These are phyloP conservation scores for Aspergillus sp. DNA, from an alignment of 2,329 filamentous ascomycete species.

Conservation along the genomic window DNA sequence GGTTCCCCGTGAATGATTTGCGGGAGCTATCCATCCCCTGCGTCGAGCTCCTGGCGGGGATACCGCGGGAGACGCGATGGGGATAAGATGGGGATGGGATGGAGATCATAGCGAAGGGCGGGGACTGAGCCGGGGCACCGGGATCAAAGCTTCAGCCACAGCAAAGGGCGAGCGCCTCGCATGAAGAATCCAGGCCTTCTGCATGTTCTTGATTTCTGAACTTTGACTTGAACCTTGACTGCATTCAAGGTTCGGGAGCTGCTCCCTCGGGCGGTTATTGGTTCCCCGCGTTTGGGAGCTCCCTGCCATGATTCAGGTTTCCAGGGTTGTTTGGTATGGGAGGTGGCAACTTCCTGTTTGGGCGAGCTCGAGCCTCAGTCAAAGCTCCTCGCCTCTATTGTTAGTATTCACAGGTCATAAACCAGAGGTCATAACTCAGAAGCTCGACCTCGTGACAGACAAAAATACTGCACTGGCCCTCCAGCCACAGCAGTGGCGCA, in stretches of 20 bases:
- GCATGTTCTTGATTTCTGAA: neutral
- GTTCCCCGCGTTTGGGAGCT: neutral
- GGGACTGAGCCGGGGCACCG: too few relatives aligned
- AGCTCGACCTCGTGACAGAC: too few relatives aligned
- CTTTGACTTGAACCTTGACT: neutral
- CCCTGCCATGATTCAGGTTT: too few relatives aligned
- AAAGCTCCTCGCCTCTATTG: too few relatives aligned
- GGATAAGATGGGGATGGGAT: neutral
- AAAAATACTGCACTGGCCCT: too few relatives aligned
- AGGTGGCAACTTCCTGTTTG: too few relatives aligned
- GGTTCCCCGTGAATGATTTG: neutral
- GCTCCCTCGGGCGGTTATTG: neutral
- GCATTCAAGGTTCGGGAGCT: neutral
- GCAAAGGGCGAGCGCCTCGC: neutral
- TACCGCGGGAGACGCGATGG: neutral
- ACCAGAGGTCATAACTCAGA: too few relatives aligned
- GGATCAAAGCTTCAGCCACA: constrained; percentile 1
- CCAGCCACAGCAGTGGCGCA: too few relatives aligned
- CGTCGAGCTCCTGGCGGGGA: neutral
- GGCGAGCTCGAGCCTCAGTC: too few relatives aligned
- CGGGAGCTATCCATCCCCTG: neutral
- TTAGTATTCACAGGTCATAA: too few relatives aligned
- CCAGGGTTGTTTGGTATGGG: too few relatives aligned
- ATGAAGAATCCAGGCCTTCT: neutral
- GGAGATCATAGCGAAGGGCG: neutral